Base-by-base conservation (phyloP, 2,329 filamentous ascomycete species). In the Paraconiothyrium brasiliense region DNA sequence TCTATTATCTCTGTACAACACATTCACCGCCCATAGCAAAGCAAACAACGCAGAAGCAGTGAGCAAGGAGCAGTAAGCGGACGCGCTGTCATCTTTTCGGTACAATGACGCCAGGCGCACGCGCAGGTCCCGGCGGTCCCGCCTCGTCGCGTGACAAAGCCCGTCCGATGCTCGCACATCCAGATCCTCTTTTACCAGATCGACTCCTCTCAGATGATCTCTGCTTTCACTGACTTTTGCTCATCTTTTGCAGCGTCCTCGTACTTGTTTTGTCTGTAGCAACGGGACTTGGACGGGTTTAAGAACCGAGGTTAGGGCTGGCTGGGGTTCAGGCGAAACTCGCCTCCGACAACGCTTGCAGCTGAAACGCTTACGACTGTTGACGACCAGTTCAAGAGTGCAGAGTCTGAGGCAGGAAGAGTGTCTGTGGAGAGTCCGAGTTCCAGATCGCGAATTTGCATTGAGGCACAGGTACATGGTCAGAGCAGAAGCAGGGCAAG, bases 281-380 rank as follows among this genome's bases (percentile, higher is more conserved):
- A 30, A 30, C 27, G 27, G 1, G 27, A 30, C 4, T 4, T 30
- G 6, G 27, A 30, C 27, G 27, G 16, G 46, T 27, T 48, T 13
- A 30, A 4, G 46, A 48, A 14, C 22, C 7, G 3, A 35, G 48
- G 2, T 10, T 3, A 41, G 37, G 37, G 37, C 16, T n/a, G 2
- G 14, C 48, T 30, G 14, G n/a, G 48, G 32, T 51, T 14, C 6
- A 37, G 48, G 11, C 48, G 48, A 35, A 37, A 51, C 30, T 9
- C 39, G 27, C 14, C 48, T 51, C n/a, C 14, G 48, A 32, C 32
- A 22, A 20, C 32, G 32, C 48, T 32, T 37, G 48, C 48, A 51
- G 48, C 30, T 51, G 48, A 51, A 51, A 51, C 48, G 48, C 48
- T n/a, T 30, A 37, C 48, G 30, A 22, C 8, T 3, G 32, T 16